Base-by-base conservation (phyloP, 768 basidiomycete species). In the Auriscalpium orientale region DNA sequence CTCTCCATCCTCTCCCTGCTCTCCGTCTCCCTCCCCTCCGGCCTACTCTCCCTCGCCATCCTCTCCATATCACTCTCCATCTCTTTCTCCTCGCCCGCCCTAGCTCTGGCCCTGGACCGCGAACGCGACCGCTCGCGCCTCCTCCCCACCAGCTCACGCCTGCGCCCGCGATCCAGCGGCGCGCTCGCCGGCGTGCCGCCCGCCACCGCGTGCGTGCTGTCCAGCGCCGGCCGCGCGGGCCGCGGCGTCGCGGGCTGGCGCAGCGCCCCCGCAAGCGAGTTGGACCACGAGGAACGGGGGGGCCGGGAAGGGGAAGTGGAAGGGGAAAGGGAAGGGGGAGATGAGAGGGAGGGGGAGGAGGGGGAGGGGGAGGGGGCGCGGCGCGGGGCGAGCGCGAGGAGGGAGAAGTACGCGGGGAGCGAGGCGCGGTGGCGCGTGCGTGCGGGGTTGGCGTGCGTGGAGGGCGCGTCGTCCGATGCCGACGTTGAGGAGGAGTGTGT, bases 251-350 rank as follows among this genome's bases (percentile, higher is more conserved):
- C 58, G 9, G 59, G 59, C 8, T 57, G 53, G 9, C 38, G 16
- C n/a, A 53, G 52, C 49, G 57, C n/a, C n/a, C n/a, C n/a, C n/a
- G n/a, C n/a, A n/a, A n/a, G n/a, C n/a, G n/a, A n/a, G n/a, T n/a
- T n/a, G n/a, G n/a, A n/a, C n/a, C n/a, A n/a, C n/a, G n/a, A n/a
- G n/a, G n/a, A 46, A 58, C 50, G 8, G 57, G 18, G 46, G 57
- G 59, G n/a, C 57, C 53, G 15, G 57, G 51, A 2, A 58, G 53
- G 20, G 59, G 53, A 45, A 65, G 64, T n/a, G n/a, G n/a, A 34
- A 62, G 60, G 37, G 64, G 65, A 49, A 65, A 65, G 51, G 65
- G 59, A 3, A 64, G 61, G n/a, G 64, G 64, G 34, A 65, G 63
- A 35, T 61, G 63, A 46, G 59, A 46, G 52, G 64, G 57, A 43